Conservation (phyloP, 257 asterid species). For the Dorcoceras hygrometricum region DNA sequence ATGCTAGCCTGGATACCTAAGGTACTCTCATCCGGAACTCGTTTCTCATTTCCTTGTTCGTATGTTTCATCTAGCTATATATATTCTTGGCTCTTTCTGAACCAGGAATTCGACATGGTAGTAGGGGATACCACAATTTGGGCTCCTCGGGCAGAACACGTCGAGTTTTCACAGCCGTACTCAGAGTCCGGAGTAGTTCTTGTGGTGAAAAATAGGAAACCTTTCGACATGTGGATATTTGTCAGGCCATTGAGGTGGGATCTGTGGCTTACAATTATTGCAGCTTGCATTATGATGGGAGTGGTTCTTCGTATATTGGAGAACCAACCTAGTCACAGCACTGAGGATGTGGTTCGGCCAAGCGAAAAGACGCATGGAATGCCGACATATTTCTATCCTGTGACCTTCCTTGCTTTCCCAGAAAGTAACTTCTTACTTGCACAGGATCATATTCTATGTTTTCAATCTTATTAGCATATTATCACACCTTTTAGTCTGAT, state of each 20-base stretch:
- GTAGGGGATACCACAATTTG: conserved; percentile 58
- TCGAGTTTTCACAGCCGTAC: conserved; percentile 53
- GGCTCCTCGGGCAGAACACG: conserved; percentile 41
- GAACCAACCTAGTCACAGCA: conserved; percentile 1
- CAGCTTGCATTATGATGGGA: conserved; percentile 33
- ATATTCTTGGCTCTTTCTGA: conserved; percentile 4
- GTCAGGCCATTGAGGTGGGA: conserved; percentile 43
- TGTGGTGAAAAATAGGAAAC: conserved; percentile 40
- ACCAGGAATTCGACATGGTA: conserved; percentile 42
- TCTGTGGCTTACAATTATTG: conserved; percentile 42
- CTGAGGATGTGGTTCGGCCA: conserved; percentile 22
- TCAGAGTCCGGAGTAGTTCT: conserved; percentile 54
- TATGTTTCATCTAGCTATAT: too few species aligned
- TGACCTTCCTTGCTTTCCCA: conserved; percentile 55
- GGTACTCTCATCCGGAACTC: conserved; percentile 24
- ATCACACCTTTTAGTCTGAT: background rate
- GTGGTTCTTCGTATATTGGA: conserved; percentile 36
- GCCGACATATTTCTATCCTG: conserved; percentile 43
- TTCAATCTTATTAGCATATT: background rate
- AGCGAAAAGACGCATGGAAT: conserved; percentile 25
- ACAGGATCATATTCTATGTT: background rate
- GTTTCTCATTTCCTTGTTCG: background rate
- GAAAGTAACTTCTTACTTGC: conserved; percentile 33
- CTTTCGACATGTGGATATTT: conserved; percentile 53
- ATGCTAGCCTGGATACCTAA: conserved; percentile 37